A percentile compares a stretch with the other conserved stretches of the same genome.
Conservation (phyloP, 306 rosid species). For the Erythrophleum fordii region DNA sequence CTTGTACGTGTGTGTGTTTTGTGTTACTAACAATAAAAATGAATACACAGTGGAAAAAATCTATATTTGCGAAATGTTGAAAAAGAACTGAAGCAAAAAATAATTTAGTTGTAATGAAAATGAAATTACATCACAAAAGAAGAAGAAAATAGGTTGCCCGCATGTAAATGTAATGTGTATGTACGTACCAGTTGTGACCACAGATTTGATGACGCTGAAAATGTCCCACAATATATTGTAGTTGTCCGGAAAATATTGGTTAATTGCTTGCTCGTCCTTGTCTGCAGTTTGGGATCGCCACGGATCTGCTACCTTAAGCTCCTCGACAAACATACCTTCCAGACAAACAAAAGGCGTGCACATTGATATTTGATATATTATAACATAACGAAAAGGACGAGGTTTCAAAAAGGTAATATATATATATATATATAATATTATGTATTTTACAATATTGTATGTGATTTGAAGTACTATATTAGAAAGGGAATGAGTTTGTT, state of each 20-base stretch:
- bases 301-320: background rate
- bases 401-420: background rate
- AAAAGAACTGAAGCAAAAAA: background rate
- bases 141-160: too few relatives aligned
- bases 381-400: background rate
- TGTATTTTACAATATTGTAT: too few relatives aligned
- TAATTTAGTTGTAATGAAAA: too few relatives aligned
- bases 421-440: too few relatives aligned
- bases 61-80: background rate
- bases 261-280: background rate
- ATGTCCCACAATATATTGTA: background rate
- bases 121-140: too few relatives aligned
- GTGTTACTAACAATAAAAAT: too few relatives aligned
- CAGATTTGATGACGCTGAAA: background rate
- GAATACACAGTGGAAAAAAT: background rate
- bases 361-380: background rate
- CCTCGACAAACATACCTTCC: constrained; percentile 13
- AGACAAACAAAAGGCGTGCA: background rate
- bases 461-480: too few relatives aligned
- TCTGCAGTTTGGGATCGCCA: too few relatives aligned
- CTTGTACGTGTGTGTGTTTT: too few relatives aligned
- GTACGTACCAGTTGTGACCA: background rate
- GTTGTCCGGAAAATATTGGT: background rate
- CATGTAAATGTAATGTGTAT: background rate
- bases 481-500: too few relatives aligned